Evolutionary conservation across 164 flowering plant genomes (phyloP).

Genomic region (Vitis amurensis): DNA sequence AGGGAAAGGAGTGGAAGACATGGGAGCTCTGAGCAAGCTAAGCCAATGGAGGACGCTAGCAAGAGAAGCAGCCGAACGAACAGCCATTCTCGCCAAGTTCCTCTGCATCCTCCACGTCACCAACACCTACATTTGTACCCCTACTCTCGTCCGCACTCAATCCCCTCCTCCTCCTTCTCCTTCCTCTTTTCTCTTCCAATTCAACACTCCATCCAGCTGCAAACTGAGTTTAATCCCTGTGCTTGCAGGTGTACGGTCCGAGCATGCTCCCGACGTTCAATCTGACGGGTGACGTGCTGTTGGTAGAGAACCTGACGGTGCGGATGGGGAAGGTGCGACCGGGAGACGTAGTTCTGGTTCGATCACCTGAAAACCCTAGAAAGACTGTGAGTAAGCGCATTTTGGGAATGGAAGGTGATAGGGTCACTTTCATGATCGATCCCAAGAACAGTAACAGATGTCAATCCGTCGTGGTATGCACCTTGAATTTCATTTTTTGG

Average conservation of each 20-base stretch:
- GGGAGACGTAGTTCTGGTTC: conserved; percentile 57
- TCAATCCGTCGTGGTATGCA: conserved; percentile 31
- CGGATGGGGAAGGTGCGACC: conserved; percentile 40
- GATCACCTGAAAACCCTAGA: conserved; percentile 52
- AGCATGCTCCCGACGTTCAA: conserved; percentile 75
- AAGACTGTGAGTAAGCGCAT: conserved; percentile 51
- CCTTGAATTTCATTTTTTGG: too few species aligned
- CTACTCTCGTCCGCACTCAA: conserved; percentile 30
- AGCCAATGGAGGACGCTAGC: conserved; percentile 22
- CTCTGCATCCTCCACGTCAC: conserved; percentile 43
- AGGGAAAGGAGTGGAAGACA: too few species aligned
- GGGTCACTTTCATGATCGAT: conserved; percentile 35
- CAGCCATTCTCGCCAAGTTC: conserved; percentile 32
- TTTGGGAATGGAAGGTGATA: conserved; percentile 59
- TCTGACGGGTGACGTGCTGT: conserved; percentile 48
- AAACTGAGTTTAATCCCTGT: not conserved
- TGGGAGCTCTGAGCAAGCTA: too few species aligned
- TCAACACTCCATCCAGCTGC: not conserved
- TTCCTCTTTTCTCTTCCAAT: not conserved
- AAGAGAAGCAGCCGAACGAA: conserved; percentile 31
- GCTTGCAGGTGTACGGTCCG: conserved; percentile 54
- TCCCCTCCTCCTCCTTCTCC: not conserved
- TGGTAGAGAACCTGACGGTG: conserved; percentile 44
- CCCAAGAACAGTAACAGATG: conserved; percentile 13
- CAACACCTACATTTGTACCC: conserved; percentile 39